Evolutionary conservation across 129 eudicot species (phyloP), one percentile per base, ranked within the genome.

Genomic region (Centrapalus pauciflorus): DNA sequence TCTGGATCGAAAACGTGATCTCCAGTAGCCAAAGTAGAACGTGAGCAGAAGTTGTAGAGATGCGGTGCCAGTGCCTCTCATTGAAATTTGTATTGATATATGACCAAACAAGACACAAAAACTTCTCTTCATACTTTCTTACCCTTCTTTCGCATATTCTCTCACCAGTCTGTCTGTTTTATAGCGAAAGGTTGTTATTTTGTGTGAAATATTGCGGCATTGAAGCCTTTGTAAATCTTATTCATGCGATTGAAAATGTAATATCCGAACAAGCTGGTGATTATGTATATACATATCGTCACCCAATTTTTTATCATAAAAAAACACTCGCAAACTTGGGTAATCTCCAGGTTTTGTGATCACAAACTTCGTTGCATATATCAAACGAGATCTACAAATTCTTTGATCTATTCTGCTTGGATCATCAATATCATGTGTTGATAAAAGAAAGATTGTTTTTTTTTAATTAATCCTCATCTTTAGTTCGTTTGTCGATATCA

Each of bases 71-170:
- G 57, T 51, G 66, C 59, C 57, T 28, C 6, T 35, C 26, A 13
- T 17, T 32, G 12, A 64, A 73, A 64, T 54, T 28, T 73, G 78
- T 64, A 73, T 52, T 64, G 65, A 73, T 73, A 38, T 38, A 71
- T 51, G 64, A 73, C 77, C 69, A 71, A 73, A 71, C 69, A 71
- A 73, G 33, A 64, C 4, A 49, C 32, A 49, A 29, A 13, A 51
- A 63, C 24, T 34, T 61, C 28, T 54, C 40, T 62, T 49, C 30
- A 29, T 66, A 50, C 55, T 54, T 54, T 68, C 73, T 54, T 51
- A 61, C 50, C 61, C 45, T 50, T 38, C 32, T 62, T 66, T 55
- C 55, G 32, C 55, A 73, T 24, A 72, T 73, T 61, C 48, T 52
- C 54, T 73, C 71, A 63, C 21, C 29, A 9, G 23, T 26, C 1